Percentiles rank a stretch among this genome's conserved stretches.
These are phyloP conservation scores for Helminthosporium solani DNA, from an alignment of 2,329 filamentous ascomycete genomes.

Conservation along the genomic window DNA sequence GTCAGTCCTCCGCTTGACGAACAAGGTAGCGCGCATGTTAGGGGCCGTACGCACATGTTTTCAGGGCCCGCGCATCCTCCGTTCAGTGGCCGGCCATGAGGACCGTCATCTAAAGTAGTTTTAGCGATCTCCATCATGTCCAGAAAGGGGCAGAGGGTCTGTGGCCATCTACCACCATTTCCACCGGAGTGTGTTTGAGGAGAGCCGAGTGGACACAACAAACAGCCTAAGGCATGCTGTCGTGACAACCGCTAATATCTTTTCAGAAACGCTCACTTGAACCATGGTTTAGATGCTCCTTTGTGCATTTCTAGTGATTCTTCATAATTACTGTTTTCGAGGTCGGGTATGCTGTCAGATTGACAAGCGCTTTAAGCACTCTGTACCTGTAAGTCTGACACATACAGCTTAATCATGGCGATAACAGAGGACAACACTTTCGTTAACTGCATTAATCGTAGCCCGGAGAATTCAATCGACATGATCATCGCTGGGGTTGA, in stretches of 20 bases:
- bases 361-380: no score
- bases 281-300: background rate
- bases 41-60: background rate
- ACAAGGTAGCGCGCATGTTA: background rate
- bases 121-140: background rate
- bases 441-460: no score
- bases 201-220: background rate
- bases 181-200: background rate
- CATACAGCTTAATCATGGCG: no score
- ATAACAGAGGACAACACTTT: no score
- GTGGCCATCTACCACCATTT: background rate
- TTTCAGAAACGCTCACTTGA: background rate
- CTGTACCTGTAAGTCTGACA: no score
- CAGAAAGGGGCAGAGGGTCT: background rate
- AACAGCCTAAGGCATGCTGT: background rate
- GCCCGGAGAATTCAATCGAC: no score
- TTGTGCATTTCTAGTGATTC: no score
- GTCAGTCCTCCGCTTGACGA: background rate
- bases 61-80: background rate
- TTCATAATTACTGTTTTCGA: no score
- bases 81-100: background rate
- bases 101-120: background rate
- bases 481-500: no score
- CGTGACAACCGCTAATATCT: background rate
- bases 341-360: no score